Evolutionary conservation across 306 rosid genomes (phyloP).

Genomic region (Purshia tridentata): DNA sequence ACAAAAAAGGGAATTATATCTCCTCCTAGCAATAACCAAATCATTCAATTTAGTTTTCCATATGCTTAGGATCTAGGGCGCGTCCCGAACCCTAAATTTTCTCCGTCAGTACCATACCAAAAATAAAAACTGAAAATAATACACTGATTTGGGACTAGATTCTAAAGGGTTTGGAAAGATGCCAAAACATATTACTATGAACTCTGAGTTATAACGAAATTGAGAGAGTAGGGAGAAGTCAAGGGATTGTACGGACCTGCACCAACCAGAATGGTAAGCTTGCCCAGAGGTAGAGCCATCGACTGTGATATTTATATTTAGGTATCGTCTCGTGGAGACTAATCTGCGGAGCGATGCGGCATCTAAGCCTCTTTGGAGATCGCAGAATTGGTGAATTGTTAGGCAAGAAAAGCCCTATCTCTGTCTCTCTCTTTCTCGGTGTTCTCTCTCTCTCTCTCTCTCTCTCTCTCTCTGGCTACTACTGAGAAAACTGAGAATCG

Average conservation of each 20-base stretch:
- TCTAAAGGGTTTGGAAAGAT: not conserved
- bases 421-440: not conserved
- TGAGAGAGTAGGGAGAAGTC: not conserved
- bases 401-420: constrained; percentile 14
- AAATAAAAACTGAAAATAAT: not conserved
- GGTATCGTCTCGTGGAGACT: constrained; percentile 18
- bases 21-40: not conserved
- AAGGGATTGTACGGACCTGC: constrained; percentile 60
- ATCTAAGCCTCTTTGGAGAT: constrained; percentile 27
- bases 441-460: not conserved
- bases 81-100: constrained; percentile 29
- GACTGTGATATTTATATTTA: constrained; percentile 8
- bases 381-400: constrained; percentile 6
- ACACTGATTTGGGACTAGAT: constrained; percentile 12
- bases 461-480: not conserved
- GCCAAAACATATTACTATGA: not conserved
- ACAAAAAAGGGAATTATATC: not conserved
- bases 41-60: not conserved
- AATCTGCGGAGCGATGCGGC: constrained; percentile 27
- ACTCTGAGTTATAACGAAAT: not conserved
- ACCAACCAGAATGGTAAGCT: constrained; percentile 78
- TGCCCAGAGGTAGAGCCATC: constrained; percentile 82
- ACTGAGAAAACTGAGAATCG: not conserved
- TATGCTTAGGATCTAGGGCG: constrained; percentile 2
- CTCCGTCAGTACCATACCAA: not conserved